Conservation (phyloP, 176 grass and related monocot genomes). For the Pontederia paniculata region DNA sequence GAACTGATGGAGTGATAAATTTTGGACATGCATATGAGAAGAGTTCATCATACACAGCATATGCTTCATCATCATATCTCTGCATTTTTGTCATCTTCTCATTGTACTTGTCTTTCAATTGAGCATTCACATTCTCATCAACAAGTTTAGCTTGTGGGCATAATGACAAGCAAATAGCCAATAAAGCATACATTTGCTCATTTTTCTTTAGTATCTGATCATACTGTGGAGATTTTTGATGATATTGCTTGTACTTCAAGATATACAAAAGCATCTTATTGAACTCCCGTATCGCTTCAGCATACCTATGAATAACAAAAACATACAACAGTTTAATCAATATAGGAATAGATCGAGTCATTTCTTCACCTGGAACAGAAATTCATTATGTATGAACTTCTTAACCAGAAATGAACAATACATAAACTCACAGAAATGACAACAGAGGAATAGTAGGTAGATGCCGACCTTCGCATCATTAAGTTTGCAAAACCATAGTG, state of each 20-base stretch:
- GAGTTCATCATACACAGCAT: conserved; percentile 81
- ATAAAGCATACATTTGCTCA: conserved; percentile 92
- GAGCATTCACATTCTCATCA: conserved; percentile 82
- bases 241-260: conserved; percentile 91
- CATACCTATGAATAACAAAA: conserved; percentile 39
- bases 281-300: conserved; percentile 78
- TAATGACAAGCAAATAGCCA: conserved; percentile 82
- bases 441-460: neutral
- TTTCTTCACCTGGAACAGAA: too few relatives aligned
- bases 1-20: conserved; percentile 82
- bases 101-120: conserved; percentile 95
- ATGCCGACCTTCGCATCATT: conserved; percentile 71
- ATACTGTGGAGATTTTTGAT: conserved; percentile 91
- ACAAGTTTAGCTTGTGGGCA: conserved; percentile 79
- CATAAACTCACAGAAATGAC: neutral
- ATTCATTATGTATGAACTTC: too few relatives aligned
- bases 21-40: conserved; percentile 95
- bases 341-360: too few relatives aligned
- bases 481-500: conserved; percentile 91
- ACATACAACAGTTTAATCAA: too few relatives aligned
- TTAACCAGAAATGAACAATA: neutral
- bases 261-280: conserved; percentile 96
- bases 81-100: conserved; percentile 99
- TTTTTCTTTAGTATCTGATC: conserved; percentile 99
- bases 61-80: conserved; percentile 92